Evolutionary conservation across 139 green algal species (phyloP), one percentile per base, ranked within the genome.

Genomic region (Chlorella ohadii): DNA sequence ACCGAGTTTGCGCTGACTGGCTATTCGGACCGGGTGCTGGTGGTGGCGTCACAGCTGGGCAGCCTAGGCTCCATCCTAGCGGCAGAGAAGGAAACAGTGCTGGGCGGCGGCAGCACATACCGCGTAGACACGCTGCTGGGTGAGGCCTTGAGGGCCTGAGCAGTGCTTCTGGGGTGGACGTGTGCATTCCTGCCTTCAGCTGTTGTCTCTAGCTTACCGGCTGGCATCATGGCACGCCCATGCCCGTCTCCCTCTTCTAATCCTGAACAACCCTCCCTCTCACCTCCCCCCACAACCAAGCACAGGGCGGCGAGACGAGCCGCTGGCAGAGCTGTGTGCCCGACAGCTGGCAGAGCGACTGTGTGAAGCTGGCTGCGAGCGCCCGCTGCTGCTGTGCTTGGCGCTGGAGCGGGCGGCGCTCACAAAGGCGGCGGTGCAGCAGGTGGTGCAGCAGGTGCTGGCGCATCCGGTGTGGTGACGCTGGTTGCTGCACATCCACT

Each of bases 21-120:
- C 9, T 92, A 92, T 63, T 25, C 63, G 1, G 81, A 92, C 73
- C 71, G 72, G 17, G 27, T 92, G 4, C n/a, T 93, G 65, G 67
- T 92, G 1, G 64, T 91, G 27, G 78, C 51, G 23, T 87, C 85
- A 3, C 85, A 91, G 55, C 61, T 86, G 25, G 87, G 77, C 61
- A 92, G 82, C 11, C 67, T 93, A 31, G 89, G 89, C 36, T 86
- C 85, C 19, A 61, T 93, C 0, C 65, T 91, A 44, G 33, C 68
- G 1, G 82, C 89, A 17, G 73, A 83, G 73, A 80, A 72, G n/a
- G 82, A 88, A 39, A 31, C 13, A 31, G 70, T 81, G 31, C 70
- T 89, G 4, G 79, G 73, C 39, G 79, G 74, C 44, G 88, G 65
- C 41, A 71, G 51, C 57, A 86, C 73, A 7, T 92, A 80, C 36